Conservation (phyloP, 495 filamentous ascomycete species). For the Aspergillus baeticus region DNA sequence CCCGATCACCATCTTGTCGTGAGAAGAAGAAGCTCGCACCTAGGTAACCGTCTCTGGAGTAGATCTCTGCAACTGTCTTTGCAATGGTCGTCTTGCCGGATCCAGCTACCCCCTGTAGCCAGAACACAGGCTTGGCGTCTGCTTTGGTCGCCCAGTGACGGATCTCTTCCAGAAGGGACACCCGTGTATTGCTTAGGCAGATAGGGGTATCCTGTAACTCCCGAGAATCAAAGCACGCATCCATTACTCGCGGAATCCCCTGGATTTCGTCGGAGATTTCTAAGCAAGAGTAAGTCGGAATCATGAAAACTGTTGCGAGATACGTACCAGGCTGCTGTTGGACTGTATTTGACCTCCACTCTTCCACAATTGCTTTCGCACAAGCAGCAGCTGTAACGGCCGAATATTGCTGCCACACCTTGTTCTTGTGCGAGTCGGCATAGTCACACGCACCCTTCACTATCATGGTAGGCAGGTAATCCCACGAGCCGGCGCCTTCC, state of each 20-base stretch:
- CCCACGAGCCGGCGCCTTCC: slow-evolving; percentile 39
- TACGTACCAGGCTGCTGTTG: too few relatives aligned
- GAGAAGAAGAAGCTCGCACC: neutral
- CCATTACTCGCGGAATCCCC: too few relatives aligned
- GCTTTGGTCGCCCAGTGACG: neutral
- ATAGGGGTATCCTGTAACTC: neutral
- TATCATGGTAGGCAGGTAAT: slow-evolving; percentile 32
- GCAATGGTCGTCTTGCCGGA: neutral
- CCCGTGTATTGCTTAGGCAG: neutral
- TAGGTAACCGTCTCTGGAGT: neutral
- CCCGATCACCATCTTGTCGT: neutral
- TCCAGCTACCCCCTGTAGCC: neutral
- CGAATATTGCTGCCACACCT: slow-evolving; percentile 38
- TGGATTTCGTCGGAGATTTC: too few relatives aligned
- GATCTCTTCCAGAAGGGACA: neutral
- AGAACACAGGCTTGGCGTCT: neutral
- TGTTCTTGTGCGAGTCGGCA: slow-evolving; percentile 40
- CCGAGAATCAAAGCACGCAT: neutral
- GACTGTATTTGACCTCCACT: too few relatives aligned
- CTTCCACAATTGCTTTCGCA: neutral
- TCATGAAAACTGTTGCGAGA: too few relatives aligned
- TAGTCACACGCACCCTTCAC: slow-evolving; percentile 42
- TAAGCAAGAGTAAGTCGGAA: too few relatives aligned
- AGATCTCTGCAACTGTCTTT: neutral
- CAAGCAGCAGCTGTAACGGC: slow-evolving; percentile 27